Evolutionary conservation across 345 rosid species (phyloP), one percentile per base, ranked within the genome.

Genomic region (Sisymbrium altissimum): DNA sequence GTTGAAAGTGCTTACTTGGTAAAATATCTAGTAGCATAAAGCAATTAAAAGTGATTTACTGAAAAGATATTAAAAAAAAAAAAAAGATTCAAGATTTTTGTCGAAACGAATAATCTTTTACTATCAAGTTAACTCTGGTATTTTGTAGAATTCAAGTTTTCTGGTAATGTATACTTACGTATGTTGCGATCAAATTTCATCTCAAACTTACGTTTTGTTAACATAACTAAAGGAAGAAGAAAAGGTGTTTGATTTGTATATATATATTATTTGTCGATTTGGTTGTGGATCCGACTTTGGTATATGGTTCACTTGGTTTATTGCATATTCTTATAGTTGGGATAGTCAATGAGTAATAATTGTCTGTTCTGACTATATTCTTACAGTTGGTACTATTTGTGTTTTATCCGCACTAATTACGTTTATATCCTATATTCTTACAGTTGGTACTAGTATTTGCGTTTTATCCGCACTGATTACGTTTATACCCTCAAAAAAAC

Each of bases 271-370:
- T 32, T 23, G 50, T 36, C 12, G n/a, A 39, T 57, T 35, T 18
- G 63, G 62, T 32, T 33, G 64, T 60, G 56, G 73, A 50, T 68
- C 38, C 68, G 14, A 50, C 68, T 68, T 75, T 58, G 63, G 56
- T 32, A 75, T n/a, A 68, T 68, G 61, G 64, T 68, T n/a, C 64
- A 52, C 48, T 60, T 67, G 40, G 64, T 11, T 52, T 41, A 68
- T 32, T 68, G 69, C 69, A 50, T 27, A 21, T 60, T 69, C 8
- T 13, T 32, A 69, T 70, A 76, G 79, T 76, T 76, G 79, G 66
- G 75, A 57, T 76, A 76, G 75, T 76, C 71, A 76, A 76, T 63
- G 70, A 36, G 79, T 67, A 76, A 76, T 76, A 63, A 76, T 63
- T 53, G 66, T 54, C 3, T 12, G 6, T 33, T 48, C 29, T 70